Evolutionary conservation across 1,284 basidiomycete species (phyloP).

Genomic region (Puccinia polysora): DNA sequence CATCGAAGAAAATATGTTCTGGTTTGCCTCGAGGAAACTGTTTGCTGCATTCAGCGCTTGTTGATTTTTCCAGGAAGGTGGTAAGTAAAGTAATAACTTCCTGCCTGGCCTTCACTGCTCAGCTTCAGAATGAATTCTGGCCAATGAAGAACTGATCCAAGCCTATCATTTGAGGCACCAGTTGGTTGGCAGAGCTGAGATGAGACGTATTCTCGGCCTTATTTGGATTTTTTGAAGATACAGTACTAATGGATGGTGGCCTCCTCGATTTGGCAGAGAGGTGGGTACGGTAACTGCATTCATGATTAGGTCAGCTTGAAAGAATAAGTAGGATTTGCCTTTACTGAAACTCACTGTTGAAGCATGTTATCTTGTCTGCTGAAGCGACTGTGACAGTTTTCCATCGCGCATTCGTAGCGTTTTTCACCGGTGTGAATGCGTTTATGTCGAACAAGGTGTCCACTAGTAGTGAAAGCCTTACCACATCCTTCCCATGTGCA

Average conservation of each 20-base stretch:
- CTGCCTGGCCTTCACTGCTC: too few relatives aligned
- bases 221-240: not conserved
- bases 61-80: not conserved
- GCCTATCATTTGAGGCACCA: not conserved
- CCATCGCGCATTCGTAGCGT: conserved; percentile 45
- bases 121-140: conserved; percentile 1
- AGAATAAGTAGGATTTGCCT: not conserved
- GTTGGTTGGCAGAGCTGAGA: not conserved
- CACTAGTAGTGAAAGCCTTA: conserved; percentile 44
- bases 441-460: conserved; percentile 46
- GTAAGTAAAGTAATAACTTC: not conserved
- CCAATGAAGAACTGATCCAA: not conserved
- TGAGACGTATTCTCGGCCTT: not conserved
- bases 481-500: conserved; percentile 43
- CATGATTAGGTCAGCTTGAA: not conserved
- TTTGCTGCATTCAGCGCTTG: too few relatives aligned
- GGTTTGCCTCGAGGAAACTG: not conserved
- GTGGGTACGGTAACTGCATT: conserved; percentile 45
- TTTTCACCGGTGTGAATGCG: conserved; percentile 47
- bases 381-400: conserved; percentile 44
- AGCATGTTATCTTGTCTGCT: conserved; percentile 47
- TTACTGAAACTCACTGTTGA: conserved; percentile 44
- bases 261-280: conserved; percentile 44
- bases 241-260: conserved; percentile 7
- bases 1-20: not conserved